Conservation (phyloP, 768 basidiomycete species). For the Tylopilus sp. region DNA sequence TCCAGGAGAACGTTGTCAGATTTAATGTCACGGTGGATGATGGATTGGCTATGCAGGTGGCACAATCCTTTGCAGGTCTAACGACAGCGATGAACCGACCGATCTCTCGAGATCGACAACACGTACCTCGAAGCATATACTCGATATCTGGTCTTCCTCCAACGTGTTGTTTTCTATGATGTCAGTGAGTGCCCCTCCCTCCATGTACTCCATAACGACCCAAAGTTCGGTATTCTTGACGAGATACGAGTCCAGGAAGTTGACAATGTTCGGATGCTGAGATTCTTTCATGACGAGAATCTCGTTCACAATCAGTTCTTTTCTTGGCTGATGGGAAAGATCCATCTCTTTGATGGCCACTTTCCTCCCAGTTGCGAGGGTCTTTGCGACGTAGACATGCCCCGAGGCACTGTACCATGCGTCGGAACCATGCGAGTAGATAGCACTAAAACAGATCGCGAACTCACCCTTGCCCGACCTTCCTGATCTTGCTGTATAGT, state of each 20-base stretch:
- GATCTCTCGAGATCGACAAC: slow-evolving; percentile 1
- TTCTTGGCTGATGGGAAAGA: slow-evolving; percentile 88
- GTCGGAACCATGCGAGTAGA: not conserved
- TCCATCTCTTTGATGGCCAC: slow-evolving; percentile 99
- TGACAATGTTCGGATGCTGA: slow-evolving; percentile 96
- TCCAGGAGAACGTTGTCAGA: slow-evolving; percentile 95
- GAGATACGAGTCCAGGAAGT: slow-evolving; percentile 89
- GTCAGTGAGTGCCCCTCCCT: slow-evolving; percentile 95
- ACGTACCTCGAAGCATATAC: slow-evolving; percentile 85
- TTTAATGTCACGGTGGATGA: slow-evolving; percentile 97
- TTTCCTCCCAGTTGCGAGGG: slow-evolving; percentile 75
- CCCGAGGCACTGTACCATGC: slow-evolving; percentile 76
- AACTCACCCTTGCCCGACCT: slow-evolving; percentile 95
- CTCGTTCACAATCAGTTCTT: slow-evolving; percentile 97
- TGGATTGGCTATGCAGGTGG: slow-evolving; percentile 89
- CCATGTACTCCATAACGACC: slow-evolving; percentile 99
- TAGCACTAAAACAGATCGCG: slow-evolving; percentile 2
- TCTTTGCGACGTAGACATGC: slow-evolving; percentile 97
- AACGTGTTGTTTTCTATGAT: slow-evolving; percentile 96
- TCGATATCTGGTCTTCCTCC: slow-evolving; percentile 92
- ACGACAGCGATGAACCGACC: not conserved
- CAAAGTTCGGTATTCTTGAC: slow-evolving; percentile 87
- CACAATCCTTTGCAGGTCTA: slow-evolving; percentile 95
- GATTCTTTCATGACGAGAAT: slow-evolving; percentile 99
- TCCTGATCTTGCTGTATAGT: slow-evolving; percentile 95